Percentiles rank a stretch among this genome's conserved stretches.
Conservation (phyloP, 208 protist species). For the Trypanosoma melophagium region DNA sequence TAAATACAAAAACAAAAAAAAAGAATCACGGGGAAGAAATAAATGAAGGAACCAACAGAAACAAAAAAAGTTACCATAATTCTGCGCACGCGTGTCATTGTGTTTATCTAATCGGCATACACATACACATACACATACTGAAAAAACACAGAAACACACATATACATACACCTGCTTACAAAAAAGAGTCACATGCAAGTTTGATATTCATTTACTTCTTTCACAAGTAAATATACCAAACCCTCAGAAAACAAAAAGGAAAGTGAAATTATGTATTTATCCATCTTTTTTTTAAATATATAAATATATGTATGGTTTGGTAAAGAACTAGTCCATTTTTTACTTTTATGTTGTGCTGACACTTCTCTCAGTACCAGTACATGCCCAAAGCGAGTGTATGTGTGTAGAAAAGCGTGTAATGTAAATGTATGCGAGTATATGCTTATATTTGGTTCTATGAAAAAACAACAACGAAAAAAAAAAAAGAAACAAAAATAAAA, state of each 20-base stretch:
- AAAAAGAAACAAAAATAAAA: constrained; percentile 20
- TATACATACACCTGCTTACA: not conserved
- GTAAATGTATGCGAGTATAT: too few species aligned
- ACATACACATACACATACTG: too few species aligned
- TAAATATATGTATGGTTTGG: not conserved
- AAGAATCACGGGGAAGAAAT: not conserved
- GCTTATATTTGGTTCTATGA: too few species aligned
- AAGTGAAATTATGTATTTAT: not conserved
- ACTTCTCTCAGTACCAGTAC: too few species aligned
- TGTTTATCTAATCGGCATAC: too few species aligned
- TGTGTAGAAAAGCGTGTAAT: too few species aligned
- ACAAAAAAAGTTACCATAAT: not conserved
- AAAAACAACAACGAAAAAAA: not conserved
- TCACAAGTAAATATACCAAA: too few species aligned
- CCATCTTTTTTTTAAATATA: not conserved
- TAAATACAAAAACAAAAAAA: not conserved
- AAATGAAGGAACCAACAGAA: not conserved
- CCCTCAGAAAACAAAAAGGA: constrained; percentile 18
- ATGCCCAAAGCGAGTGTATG: too few species aligned
- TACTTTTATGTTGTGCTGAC: too few species aligned
- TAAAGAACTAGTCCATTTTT: not conserved
- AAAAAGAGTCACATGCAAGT: not conserved
- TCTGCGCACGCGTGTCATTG: too few species aligned
- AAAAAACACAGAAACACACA: not conserved
- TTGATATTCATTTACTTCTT: too few species aligned